phyloP scores from a whole-genome alignment of 805 yeast species.

The Monosporozyma servazzii region DNA sequence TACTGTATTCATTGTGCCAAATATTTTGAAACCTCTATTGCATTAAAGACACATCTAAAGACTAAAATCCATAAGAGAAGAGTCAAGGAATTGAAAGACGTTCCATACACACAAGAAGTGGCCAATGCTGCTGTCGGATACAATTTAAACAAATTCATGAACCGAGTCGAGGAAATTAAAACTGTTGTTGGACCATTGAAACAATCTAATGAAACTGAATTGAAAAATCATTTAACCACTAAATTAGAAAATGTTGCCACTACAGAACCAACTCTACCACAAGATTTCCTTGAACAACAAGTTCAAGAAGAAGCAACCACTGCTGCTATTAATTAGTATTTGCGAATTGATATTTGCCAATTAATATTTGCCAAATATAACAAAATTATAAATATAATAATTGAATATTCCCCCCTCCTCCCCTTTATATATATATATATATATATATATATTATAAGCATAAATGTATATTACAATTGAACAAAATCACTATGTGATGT shows the following conservation, averaged over 20 bases:
- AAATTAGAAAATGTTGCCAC: slow-evolving; percentile 22
- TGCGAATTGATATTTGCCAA: too few species aligned
- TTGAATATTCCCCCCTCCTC: background rate
- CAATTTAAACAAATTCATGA: slow-evolving; percentile 57
- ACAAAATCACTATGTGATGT: slow-evolving; percentile 59
- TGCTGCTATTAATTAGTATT: too few species aligned
- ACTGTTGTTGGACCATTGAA: slow-evolving; percentile 41
- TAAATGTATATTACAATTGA: slow-evolving; percentile 26
- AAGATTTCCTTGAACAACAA: background rate
- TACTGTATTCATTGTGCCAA: slow-evolving; percentile 93
- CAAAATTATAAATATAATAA: background rate
- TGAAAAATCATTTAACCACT: slow-evolving; percentile 23
- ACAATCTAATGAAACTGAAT: slow-evolving; percentile 34
- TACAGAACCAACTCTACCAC: slow-evolving; percentile 29
- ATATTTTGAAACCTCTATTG: slow-evolving; percentile 71
- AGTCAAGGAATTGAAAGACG: slow-evolving; percentile 60
- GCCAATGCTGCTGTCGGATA: slow-evolving; percentile 86
- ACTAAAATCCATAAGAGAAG: slow-evolving; percentile 82
- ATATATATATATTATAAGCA: background rate
- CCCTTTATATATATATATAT: background rate
- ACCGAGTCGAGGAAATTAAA: slow-evolving; percentile 53
- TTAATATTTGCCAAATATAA: too few species aligned
- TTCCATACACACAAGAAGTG: slow-evolving; percentile 82
- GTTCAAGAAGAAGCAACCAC: background rate
- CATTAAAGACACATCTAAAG: slow-evolving; percentile 63